A percentile compares a stretch with the other conserved stretches of the same genome.
These are phyloP conservation scores for Misopates orontium DNA, from an alignment of 257 asterid species.

Conservation along the genomic window DNA sequence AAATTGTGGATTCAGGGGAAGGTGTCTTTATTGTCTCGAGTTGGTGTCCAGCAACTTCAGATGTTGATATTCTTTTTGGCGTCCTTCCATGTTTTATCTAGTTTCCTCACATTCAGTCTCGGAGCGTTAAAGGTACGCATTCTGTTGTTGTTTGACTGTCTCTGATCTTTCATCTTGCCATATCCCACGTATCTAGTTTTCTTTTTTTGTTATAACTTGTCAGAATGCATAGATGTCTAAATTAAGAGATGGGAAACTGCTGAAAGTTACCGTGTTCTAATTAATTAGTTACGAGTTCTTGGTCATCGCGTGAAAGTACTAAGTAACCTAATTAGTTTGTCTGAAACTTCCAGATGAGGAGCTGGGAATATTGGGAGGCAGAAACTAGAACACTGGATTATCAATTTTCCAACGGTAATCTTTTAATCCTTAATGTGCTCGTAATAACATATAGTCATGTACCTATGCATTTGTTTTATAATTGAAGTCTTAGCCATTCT, in stretches of 20 bases:
- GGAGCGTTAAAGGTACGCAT: slow-evolving; percentile 65
- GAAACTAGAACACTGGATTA: slow-evolving; percentile 72
- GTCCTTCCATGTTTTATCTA: slow-evolving; percentile 66
- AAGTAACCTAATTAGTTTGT: not conserved
- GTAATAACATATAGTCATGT: not conserved
- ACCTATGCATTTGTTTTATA: not conserved
- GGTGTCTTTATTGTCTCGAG: slow-evolving; percentile 56
- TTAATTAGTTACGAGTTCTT: not conserved
- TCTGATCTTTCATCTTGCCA: not conserved
- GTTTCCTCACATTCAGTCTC: slow-evolving; percentile 67
- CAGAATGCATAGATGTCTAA: not conserved
- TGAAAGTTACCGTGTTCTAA: not conserved
- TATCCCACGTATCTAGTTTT: not conserved
- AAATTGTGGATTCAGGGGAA: slow-evolving; percentile 53
- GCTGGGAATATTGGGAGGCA: slow-evolving; percentile 83
- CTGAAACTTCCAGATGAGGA: slow-evolving; percentile 58
- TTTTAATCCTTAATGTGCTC: not conserved
- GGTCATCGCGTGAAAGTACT: not conserved
- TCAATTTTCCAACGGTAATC: slow-evolving; percentile 64
- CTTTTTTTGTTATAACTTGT: not conserved
- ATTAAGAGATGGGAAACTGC: not conserved
- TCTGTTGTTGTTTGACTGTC: too few species aligned
- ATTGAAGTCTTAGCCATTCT: not conserved
- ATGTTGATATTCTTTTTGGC: slow-evolving; percentile 68
- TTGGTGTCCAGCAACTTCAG: slow-evolving; percentile 70